These are phyloP conservation scores for Trichoderma breve DNA, from an alignment of 2,329 filamentous ascomycete species.

Conservation along the genomic window DNA sequence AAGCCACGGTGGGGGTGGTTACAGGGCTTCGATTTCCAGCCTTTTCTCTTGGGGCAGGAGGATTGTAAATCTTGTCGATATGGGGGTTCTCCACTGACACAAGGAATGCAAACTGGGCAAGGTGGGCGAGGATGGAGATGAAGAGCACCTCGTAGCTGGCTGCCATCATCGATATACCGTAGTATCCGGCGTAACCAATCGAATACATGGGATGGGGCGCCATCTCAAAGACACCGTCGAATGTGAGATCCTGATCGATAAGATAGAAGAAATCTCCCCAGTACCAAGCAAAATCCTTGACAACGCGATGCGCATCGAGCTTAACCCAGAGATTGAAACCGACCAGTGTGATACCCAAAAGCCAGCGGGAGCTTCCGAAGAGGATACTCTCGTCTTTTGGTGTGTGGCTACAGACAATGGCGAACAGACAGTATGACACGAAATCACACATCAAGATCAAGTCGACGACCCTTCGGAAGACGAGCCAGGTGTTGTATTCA, in stretches of 20 bases:
- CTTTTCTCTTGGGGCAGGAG: constrained; percentile 70
- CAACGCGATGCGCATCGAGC: constrained; percentile 92
- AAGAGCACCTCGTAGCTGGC: constrained; percentile 97
- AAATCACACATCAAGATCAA: constrained; percentile 99
- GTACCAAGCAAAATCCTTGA: constrained; percentile 99
- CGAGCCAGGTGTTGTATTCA: constrained; percentile 98
- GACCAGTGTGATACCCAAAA: constrained; percentile 72
- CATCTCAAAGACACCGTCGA: constrained; percentile 98
- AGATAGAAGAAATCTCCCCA: constrained; percentile 99
- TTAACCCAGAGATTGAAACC: constrained; percentile 99
- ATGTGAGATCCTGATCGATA: constrained; percentile 95
- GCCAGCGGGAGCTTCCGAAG: constrained; percentile 74
- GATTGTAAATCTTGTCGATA: constrained; percentile 96
- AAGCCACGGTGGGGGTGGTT: constrained; percentile 28
- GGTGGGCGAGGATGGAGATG: constrained; percentile 93
- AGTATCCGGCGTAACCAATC: constrained; percentile 95
- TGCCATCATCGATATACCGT: constrained; percentile 96
- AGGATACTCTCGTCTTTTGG: constrained; percentile 69
- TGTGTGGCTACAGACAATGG: constrained; percentile 76
- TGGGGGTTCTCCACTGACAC: constrained; percentile 92
- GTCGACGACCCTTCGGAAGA: constrained; percentile 93
- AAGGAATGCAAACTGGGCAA: constrained; percentile 91
- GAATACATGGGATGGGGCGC: constrained; percentile 99
- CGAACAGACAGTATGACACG: constrained; percentile 93
- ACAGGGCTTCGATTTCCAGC: constrained; percentile 36